phyloP scores from a whole-genome alignment of 2,329 filamentous ascomycete species.

The Pseudocercospora cruenta region DNA sequence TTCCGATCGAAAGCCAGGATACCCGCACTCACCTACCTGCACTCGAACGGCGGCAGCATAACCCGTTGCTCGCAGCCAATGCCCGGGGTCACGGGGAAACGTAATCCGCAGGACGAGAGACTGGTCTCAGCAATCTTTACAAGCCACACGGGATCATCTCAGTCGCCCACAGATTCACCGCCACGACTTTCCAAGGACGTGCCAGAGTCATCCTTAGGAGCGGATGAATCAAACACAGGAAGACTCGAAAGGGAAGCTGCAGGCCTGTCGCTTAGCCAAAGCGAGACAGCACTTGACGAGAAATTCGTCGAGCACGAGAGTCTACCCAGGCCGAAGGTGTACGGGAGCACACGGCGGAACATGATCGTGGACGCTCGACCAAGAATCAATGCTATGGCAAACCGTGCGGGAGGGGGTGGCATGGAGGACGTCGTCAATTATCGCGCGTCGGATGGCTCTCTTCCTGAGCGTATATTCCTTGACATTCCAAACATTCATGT shows the following conservation, averaged over 20 bases:
- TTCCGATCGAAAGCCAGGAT: slow-evolving; percentile 90
- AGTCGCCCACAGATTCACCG: slow-evolving; percentile 5
- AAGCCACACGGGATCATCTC: slow-evolving; percentile 49
- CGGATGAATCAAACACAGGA: neutral
- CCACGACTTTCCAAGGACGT: slow-evolving; percentile 1
- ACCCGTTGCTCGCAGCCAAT: slow-evolving; percentile 92
- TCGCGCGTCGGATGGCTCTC: slow-evolving; percentile 70
- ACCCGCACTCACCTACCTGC: slow-evolving; percentile 89
- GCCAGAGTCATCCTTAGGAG: neutral
- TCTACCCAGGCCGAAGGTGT: slow-evolving; percentile 53
- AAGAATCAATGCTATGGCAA: slow-evolving; percentile 89
- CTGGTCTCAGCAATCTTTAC: slow-evolving; percentile 91
- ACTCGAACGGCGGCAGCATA: slow-evolving; percentile 96
- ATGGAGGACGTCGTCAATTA: slow-evolving; percentile 99
- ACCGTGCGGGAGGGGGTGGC: slow-evolving; percentile 89
- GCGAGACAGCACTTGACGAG: slow-evolving; percentile 27
- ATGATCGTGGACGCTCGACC: slow-evolving; percentile 95
- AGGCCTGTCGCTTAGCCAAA: slow-evolving; percentile 19
- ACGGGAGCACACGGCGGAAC: slow-evolving; percentile 90
- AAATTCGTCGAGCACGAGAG: slow-evolving; percentile 16
- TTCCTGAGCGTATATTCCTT: slow-evolving; percentile 73
- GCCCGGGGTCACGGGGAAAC: slow-evolving; percentile 77
- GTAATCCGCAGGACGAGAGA: slow-evolving; percentile 94
- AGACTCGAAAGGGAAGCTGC: neutral
- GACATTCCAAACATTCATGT: slow-evolving; percentile 99